Base-by-base conservation (phyloP, 164 flowering plant species). In the Saururus chinensis region DNA sequence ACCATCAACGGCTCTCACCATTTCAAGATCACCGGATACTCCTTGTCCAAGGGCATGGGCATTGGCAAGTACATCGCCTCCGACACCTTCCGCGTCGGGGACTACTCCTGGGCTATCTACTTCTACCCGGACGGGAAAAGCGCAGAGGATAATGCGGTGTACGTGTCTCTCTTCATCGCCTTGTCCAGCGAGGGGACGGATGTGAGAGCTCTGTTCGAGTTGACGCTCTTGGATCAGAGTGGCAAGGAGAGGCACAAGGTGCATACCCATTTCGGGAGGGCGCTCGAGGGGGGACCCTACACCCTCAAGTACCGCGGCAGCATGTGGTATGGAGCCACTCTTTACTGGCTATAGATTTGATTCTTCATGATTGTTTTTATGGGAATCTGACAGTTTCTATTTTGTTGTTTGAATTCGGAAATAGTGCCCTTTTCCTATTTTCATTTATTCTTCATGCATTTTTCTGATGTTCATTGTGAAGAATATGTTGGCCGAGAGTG, bases 41-140 rank as follows among this genome's bases (percentile, higher is more conserved):
- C 92, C 1, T 54, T 88, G n/a, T 73, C 86, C 23, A 90, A 90
- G 59, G 97, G 97, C 30, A 40, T 84, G 1, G 97, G 97, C 56
- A 73, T 86, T 12, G 95, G 97, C 55, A 90, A 84, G 73, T 91
- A 84, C 79, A 74, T 85, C 14, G 82, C 93, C n/a, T 88, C 96
- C 4, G 97, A 90, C 16, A 82, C 79, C 22, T 90, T 90, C 59
- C 57, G 53, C 69, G 96, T 91, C n/a, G 97, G 97, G 1, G 97
- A 96, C 1, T 85, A 88, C 60, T 49, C 73, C 21, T 91, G 97
- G 97, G 96, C 97, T 66, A 83, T 91, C 63, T 90, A 90, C 53
- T 90, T 90, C 61, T 89, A 89, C 57, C 90, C 95, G 4, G 92
- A 87, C 53, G 97, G 96, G 55, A 90, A 90, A 76, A 88, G 89